Base-by-base conservation (phyloP, 345 rosid genomes). In the Populus tremula region DNA sequence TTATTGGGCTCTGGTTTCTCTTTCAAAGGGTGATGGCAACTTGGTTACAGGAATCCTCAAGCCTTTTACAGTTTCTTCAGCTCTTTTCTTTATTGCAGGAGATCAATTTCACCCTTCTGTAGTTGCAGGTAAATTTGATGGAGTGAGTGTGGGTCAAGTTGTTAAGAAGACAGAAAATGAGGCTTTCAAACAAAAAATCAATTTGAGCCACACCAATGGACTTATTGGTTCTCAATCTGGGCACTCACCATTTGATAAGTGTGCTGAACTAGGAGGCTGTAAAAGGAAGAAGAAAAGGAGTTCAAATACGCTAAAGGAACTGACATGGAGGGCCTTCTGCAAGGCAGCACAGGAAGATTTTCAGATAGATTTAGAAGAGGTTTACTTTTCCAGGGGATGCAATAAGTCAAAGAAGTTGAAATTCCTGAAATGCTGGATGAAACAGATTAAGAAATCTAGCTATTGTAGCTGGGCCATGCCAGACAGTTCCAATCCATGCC, bases 341-440 rank as follows among this genome's bases (percentile, higher is more conserved):
- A 78, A 86, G 83, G 88, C 86, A 66, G 91, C 92, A 33, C 73
- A 74, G 43, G 88, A 85, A 63, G 86, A 82, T 75, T 81, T 77
- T 29, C 85, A 82, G 59, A 71, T 92, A 47, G 87, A 89, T 74
- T 59, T 96, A 53, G 99, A 88, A 84, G 91, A 86, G 69, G 72
- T 81, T 50, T 96, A 84, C 77, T 87, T 87, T 77, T 79, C 87
- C 18, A 87, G 87, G 84, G 86, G 71, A 74, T 81, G 77, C 77
- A 75, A 75, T 77, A 86, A 80, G 70, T 93, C 89, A 0, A 96
- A 96, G 92, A 93, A 91, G 75, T 78, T 87, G 78, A 91, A 89
- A 80, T 96, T 96, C 88, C 77, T 96, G 53, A 96, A 88, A 88
- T 96, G 97, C 83, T 96, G 98, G 98, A 87, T 91, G 86, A 93